Base-by-base conservation (phyloP, 2,329 filamentous ascomycete genomes). In the Cladosporium phlei region DNA sequence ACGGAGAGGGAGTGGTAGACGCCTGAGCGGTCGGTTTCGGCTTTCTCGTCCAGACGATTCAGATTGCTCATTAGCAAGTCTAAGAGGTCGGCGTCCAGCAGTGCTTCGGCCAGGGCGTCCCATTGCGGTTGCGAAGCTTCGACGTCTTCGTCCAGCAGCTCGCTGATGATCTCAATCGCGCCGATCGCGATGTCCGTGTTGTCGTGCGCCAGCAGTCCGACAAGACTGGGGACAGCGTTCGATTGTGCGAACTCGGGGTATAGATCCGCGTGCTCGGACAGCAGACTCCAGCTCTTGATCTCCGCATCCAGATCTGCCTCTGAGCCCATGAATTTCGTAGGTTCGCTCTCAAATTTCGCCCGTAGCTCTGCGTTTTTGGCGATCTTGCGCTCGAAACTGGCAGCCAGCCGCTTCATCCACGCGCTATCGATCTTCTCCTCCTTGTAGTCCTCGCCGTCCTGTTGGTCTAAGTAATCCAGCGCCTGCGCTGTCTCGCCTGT, bases 171-270 rank as follows among this genome's bases (percentile, higher is more conserved):
- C 69, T 97, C 86, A 39, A 95, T 83, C 0, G 85, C 87, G 53
- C 85, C 87, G 58, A 97, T 95, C 9, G 93, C 89, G 54, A 98
- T 94, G 61, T 98, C 93, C 0, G 90, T 91, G 64, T 98, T 98
- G 59, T 98, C 93, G 64, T 98, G 93, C 12, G 91, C 85, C 38
- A 98, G 72, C 43, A 98, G 69, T 2, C 83, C 80, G 1, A 95
- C 88, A 40, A 98, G 68, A 46, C 84, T 90, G 1, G 82, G 80
- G 49, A 82, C 86, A 16, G 86, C 86, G 22, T 54, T 59, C 42
- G 89, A 73, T 55, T 81, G 83, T 24, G 85, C 82, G 59, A 95
- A 89, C 51, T 94, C 87, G 10, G 72, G 72, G 65, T 93, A 96
- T 16, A 95, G 75, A 51, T 86, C 83, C 3, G 90, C 78, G 62